A percentile compares a stretch with the other conserved stretches of the same genome.
These are phyloP conservation scores for Polygonum maritimum DNA, from an alignment of 148 eudicot genomes.

Conservation along the genomic window DNA sequence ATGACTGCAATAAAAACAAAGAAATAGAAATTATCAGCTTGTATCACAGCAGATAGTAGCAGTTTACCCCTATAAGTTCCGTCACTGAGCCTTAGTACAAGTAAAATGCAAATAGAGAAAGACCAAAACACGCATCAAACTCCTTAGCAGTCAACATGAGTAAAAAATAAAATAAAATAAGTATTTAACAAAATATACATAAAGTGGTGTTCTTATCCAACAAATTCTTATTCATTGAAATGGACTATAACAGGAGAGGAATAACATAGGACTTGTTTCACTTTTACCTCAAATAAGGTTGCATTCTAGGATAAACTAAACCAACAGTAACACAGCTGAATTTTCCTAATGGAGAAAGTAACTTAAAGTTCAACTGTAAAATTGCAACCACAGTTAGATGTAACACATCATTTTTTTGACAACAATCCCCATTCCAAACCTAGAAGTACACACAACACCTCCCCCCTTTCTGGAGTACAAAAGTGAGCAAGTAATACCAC, in stretches of 20 bases:
- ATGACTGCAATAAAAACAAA: constrained; percentile 60
- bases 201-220: neutral
- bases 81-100: neutral
- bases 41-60: neutral
- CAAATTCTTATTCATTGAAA: neutral
- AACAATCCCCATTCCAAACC: too few relatives aligned
- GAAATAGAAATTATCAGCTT: neutral
- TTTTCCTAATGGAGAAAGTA: neutral
- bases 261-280: too few relatives aligned
- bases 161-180: neutral
- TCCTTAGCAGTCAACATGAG: neutral
- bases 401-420: neutral
- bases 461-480: neutral
- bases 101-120: neutral
- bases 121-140: neutral
- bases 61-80: neutral
- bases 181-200: neutral
- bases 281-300: neutral
- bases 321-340: neutral
- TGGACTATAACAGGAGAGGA: neutral
- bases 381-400: neutral
- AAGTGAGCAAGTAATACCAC: neutral
- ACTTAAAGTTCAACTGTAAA: neutral
- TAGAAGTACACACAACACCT: too few relatives aligned
- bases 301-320: neutral